Evolutionary conservation across 495 filamentous ascomycete species (phyloP).

Genomic region (Paragyromitra xinjiangensis): DNA sequence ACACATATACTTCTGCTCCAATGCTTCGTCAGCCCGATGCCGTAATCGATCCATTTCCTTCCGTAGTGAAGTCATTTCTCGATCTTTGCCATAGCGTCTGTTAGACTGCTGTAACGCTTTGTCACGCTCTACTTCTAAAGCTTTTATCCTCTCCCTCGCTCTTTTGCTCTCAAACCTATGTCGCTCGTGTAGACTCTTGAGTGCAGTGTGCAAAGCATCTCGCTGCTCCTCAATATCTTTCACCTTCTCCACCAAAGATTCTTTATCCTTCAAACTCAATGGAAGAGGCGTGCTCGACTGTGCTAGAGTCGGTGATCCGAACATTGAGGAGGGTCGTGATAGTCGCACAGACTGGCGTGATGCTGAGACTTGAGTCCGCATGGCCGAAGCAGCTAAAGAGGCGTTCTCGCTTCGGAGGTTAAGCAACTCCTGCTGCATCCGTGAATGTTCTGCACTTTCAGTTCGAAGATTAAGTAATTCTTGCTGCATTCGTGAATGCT

Average conservation of each 20-base stretch:
- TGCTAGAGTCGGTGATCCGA: slow-evolving; percentile 45
- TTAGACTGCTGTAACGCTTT: slow-evolving; percentile 74
- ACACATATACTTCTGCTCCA: slow-evolving; percentile 96
- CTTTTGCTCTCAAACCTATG: slow-evolving; percentile 83
- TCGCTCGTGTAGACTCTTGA: slow-evolving; percentile 86
- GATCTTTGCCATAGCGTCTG: slow-evolving; percentile 78
- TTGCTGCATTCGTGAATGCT: slow-evolving; percentile 79
- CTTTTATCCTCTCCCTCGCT: slow-evolving; percentile 76
- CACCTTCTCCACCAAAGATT: slow-evolving; percentile 79
- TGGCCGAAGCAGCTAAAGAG: slow-evolving; percentile 57
- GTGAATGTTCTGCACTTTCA: slow-evolving; percentile 59
- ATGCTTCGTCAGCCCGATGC: slow-evolving; percentile 88
- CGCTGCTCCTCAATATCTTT: slow-evolving; percentile 94
- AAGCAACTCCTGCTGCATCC: slow-evolving; percentile 78
- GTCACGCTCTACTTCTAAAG: slow-evolving; percentile 80
- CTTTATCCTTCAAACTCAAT: slow-evolving; percentile 58
- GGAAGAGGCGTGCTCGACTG: slow-evolving; percentile 33
- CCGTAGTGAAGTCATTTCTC: slow-evolving; percentile 78
- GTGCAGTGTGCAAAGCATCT: slow-evolving; percentile 85
- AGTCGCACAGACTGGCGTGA: slow-evolving; percentile 39
- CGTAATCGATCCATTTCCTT: slow-evolving; percentile 86
- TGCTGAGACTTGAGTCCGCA: slow-evolving; percentile 42
- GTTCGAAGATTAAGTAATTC: slow-evolving; percentile 74
- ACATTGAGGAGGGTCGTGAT: slow-evolving; percentile 48
- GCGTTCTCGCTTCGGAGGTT: slow-evolving; percentile 74